Base-by-base conservation (phyloP, 495 filamentous ascomycete species). In the Pyrenula aspistea region DNA sequence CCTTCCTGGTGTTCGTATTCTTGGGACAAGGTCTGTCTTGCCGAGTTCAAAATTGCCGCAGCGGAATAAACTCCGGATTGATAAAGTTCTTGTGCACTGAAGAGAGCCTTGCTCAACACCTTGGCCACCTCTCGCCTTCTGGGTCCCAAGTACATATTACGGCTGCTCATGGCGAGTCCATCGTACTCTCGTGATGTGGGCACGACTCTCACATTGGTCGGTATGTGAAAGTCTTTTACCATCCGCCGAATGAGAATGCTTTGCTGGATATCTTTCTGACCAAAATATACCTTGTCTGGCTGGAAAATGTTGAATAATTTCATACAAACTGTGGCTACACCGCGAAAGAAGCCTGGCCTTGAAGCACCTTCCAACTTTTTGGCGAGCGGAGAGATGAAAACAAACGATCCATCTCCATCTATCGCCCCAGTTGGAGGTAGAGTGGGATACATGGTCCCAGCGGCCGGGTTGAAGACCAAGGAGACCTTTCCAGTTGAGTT, bases 191-290 rank as follows among this genome's bases (percentile, higher is more conserved):
- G 76, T 47, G 79, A 68, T 1, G 93, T 98, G 2, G 77, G 67
- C 1, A 85, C 83, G 36, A 97, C 75, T 2, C 83, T 73, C 1
- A 97, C 82, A 50, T 89, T 78, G 1, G 80, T 86, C 22, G 85
- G 79, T n/a, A 97, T 63, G 65, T 87, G 84, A 60, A 99, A 91
- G 64, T 99, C 93, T 60, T 80, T 71, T 2, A 96, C 87, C 82
- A 99, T 80, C 8, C 87, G 80, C 67, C 80, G 82, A 63, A 99
- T 88, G 3, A 99, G 79, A 8, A 92, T 87, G 0, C 89, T 94
- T 72, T 99, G 93, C 71, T 99, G 93, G 19, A 96, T 82, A 63
- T 99, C 93, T 72, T 99, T 97, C 71, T 97, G 94, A 1, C 93
- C 93, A 69, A 99, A 96, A 66, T 96, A 99, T 1, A 91, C 94